These are phyloP conservation scores for Colletotrichum zoysiae DNA, from an alignment of 2,329 filamentous ascomycete genomes.

Conservation along the genomic window DNA sequence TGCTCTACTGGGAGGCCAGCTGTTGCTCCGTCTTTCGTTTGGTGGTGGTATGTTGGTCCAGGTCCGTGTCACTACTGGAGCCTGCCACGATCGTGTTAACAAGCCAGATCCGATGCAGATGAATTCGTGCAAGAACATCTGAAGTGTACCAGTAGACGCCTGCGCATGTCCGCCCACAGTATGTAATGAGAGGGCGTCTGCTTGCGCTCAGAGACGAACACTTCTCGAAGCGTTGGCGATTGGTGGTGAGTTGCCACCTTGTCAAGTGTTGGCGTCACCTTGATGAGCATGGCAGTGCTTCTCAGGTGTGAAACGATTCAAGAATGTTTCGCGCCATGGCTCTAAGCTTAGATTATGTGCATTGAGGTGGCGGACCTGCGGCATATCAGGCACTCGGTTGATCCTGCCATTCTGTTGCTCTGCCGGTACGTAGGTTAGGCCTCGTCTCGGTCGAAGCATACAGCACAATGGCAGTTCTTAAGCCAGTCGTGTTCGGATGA, in stretches of 20 bases:
- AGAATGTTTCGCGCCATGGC: constrained; percentile 28
- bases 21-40: background rate
- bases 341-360: constrained; percentile 20
- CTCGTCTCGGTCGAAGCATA: constrained; percentile 10
- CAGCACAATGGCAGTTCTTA: background rate
- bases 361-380: constrained; percentile 25
- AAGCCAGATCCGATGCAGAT: background rate
- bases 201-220: constrained; percentile 22
- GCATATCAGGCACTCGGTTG: constrained; percentile 11
- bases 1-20: background rate
- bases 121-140: background rate
- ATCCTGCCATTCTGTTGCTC: constrained; percentile 9
- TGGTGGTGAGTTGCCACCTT: background rate
- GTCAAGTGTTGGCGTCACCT: background rate
- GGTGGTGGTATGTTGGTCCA: background rate
- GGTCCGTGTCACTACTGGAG: background rate
- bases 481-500: constrained; percentile 32
- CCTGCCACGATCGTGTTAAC: background rate
- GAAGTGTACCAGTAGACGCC: background rate
- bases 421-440: constrained; percentile 1
- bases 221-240: constrained; percentile 15
- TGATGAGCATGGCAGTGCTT: constrained; percentile 1
- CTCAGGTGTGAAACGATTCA: constrained; percentile 33
- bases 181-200: constrained; percentile 5
- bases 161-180: background rate